Evolutionary conservation across 257 asterid species (phyloP).

Genomic region (Fraxinus anomala): DNA sequence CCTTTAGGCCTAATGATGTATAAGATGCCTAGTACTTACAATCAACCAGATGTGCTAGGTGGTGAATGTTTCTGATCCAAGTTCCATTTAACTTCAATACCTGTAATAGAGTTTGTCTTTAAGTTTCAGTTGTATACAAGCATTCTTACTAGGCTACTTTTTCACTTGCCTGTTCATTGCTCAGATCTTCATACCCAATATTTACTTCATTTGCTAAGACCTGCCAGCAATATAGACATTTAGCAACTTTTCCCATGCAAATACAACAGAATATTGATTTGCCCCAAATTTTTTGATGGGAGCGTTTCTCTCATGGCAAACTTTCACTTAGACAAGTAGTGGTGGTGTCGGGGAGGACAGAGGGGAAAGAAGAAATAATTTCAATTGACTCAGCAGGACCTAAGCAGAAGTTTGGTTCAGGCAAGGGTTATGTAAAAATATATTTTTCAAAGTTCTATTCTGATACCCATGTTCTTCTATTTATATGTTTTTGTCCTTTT

Average conservation of each 20-base stretch:
- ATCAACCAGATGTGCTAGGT: conserved; percentile 86
- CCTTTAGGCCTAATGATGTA: background rate
- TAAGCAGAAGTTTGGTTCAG: too few relatives aligned
- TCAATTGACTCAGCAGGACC: background rate
- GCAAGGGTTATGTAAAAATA: too few relatives aligned
- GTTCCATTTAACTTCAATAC: conserved; percentile 85
- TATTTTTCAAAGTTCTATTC: too few relatives aligned
- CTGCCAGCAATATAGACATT: conserved; percentile 39
- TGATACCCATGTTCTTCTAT: background rate
- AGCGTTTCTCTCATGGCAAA: background rate
- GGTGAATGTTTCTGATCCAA: conserved; percentile 80
- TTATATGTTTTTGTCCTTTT: background rate
- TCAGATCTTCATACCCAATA: conserved; percentile 92
- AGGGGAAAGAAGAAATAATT: background rate
- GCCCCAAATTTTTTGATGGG: background rate
- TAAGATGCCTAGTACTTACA: conserved; percentile 49
- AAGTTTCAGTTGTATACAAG: background rate
- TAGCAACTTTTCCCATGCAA: background rate
- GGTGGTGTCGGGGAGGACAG: background rate
- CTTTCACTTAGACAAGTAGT: background rate
- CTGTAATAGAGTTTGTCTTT: conserved; percentile 43
- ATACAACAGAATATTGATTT: background rate
- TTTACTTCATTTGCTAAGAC: conserved; percentile 92
- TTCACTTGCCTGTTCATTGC: conserved; percentile 82
- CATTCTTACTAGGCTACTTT: conserved; percentile 10